A percentile compares a stretch with the other conserved stretches of the same genome.
Evolutionary conservation across 805 yeast genomes (phyloP).

Genomic region (Jamesozyma hellenica): DNA sequence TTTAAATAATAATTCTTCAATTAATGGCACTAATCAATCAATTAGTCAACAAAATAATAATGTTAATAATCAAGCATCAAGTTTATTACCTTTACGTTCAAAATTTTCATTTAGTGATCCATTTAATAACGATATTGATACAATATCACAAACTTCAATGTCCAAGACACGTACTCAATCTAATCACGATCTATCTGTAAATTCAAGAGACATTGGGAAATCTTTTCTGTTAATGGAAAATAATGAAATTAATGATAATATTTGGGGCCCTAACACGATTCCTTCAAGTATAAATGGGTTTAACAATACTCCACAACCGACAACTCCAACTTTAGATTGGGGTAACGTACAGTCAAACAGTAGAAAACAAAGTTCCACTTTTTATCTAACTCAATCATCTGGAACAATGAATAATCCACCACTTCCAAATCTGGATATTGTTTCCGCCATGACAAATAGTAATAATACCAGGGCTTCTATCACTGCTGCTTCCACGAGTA

Average conservation of each 20-base stretch:
- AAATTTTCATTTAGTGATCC: conserved; percentile 65
- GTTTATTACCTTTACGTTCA: conserved; percentile 54
- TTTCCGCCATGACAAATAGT: background rate
- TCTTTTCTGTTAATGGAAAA: conserved; percentile 34
- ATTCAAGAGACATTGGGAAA: conserved; percentile 11
- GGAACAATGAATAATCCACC: conserved; percentile 7
- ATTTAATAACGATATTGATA: conserved; percentile 28
- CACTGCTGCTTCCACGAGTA: background rate
- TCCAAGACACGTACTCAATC: conserved; percentile 1
- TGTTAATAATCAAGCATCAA: conserved; percentile 19
- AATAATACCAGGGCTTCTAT: background rate
- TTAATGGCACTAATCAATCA: no score
- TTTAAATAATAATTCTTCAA: no score
- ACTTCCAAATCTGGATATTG: conserved; percentile 14
- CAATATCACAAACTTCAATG: conserved; percentile 3
- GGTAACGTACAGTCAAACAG: conserved; percentile 4
- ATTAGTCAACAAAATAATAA: no score
- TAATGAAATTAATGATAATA: conserved; percentile 28
- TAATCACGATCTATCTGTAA: conserved; percentile 2
- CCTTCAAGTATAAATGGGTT: conserved; percentile 25
- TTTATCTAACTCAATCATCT: conserved; percentile 6
- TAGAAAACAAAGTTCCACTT: conserved; percentile 12
- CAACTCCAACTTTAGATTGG: conserved; percentile 28
- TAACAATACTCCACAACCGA: conserved; percentile 20
- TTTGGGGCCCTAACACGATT: conserved; percentile 28